A percentile compares a stretch with the other conserved stretches of the same genome.
Evolutionary conservation across 805 yeast species (phyloP).

Genomic region (Metschnikowia sp.): DNA sequence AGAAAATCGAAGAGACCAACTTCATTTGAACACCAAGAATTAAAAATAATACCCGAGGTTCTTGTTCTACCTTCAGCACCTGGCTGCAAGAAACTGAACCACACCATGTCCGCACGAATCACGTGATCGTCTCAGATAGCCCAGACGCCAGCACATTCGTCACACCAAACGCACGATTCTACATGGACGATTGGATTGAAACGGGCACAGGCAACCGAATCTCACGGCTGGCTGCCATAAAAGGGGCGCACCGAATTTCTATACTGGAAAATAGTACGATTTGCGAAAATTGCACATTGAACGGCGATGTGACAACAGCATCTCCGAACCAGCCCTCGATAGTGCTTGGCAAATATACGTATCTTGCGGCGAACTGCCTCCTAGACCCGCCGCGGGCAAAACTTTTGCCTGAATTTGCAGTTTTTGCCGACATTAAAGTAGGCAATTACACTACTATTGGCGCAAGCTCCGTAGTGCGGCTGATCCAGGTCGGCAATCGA

Average conservation of each 20-base stretch:
- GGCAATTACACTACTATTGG: slow-evolving; percentile 51
- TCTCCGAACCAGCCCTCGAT: slow-evolving; percentile 25
- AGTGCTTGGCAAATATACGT: slow-evolving; percentile 47
- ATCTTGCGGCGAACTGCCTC: slow-evolving; percentile 26
- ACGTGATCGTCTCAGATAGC: too few species aligned
- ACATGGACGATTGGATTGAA: slow-evolving; percentile 38
- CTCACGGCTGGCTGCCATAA: slow-evolving; percentile 40
- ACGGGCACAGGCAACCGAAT: slow-evolving; percentile 52
- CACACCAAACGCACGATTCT: too few species aligned
- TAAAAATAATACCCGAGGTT: too few species aligned
- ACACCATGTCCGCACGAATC: too few species aligned
- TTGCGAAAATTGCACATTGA: slow-evolving; percentile 29
- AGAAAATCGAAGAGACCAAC: too few species aligned
- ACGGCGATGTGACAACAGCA: slow-evolving; percentile 28
- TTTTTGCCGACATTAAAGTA: slow-evolving; percentile 21
- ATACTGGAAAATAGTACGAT: slow-evolving; percentile 49
- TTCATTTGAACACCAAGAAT: too few species aligned
- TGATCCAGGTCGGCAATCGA: slow-evolving; percentile 46
- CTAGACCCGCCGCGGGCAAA: slow-evolving; percentile 29
- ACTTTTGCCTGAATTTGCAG: background rate
- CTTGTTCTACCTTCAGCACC: too few species aligned
- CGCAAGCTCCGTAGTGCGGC: slow-evolving; percentile 25
- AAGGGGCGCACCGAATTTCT: slow-evolving; percentile 41
- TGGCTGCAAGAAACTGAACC: too few species aligned
- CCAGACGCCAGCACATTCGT: too few species aligned